Conservation (phyloP, 352 stramenopile genomes). For the Globisporangium alternatum region DNA sequence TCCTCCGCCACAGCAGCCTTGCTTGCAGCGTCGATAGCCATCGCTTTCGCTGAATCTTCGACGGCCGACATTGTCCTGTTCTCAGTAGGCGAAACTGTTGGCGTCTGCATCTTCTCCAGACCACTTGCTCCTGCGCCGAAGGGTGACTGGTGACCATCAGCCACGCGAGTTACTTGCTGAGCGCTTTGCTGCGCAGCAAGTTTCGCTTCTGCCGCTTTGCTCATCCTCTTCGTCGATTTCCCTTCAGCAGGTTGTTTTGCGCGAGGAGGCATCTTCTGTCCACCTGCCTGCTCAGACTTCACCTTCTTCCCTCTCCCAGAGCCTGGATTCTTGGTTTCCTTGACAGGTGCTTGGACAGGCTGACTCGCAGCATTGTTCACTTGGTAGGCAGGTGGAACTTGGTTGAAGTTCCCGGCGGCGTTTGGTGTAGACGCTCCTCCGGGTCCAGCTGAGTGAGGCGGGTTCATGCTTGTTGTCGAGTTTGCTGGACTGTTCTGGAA, state of each 20-base stretch:
- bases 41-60: slow-evolving; percentile 16
- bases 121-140: slow-evolving; percentile 7
- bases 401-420: background rate
- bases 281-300: slow-evolving; percentile 7
- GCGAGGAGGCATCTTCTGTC: slow-evolving; percentile 15
- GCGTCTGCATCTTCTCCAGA: slow-evolving; percentile 19
- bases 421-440: slow-evolving; percentile 1
- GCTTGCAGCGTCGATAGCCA: slow-evolving; percentile 12
- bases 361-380: background rate
- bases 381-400: slow-evolving; percentile 3
- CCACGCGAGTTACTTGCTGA: slow-evolving; percentile 6
- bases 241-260: slow-evolving; percentile 6
- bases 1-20: slow-evolving; percentile 3
- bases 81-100: slow-evolving; percentile 16
- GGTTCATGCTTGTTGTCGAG: background rate
- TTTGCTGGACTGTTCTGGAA: slow-evolving; percentile 10
- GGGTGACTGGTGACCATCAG: slow-evolving; percentile 18
- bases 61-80: slow-evolving; percentile 9
- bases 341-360: background rate
- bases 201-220: slow-evolving; percentile 15
- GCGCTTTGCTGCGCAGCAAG: slow-evolving; percentile 8
- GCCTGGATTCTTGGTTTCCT: background rate
- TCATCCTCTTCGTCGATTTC: slow-evolving; percentile 13
- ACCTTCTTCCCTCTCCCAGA: slow-evolving; percentile 16
- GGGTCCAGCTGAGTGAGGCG: background rate